Conservation (phyloP, 2,329 filamentous ascomycete genomes). For the Ploettnerulaceae sp. region DNA sequence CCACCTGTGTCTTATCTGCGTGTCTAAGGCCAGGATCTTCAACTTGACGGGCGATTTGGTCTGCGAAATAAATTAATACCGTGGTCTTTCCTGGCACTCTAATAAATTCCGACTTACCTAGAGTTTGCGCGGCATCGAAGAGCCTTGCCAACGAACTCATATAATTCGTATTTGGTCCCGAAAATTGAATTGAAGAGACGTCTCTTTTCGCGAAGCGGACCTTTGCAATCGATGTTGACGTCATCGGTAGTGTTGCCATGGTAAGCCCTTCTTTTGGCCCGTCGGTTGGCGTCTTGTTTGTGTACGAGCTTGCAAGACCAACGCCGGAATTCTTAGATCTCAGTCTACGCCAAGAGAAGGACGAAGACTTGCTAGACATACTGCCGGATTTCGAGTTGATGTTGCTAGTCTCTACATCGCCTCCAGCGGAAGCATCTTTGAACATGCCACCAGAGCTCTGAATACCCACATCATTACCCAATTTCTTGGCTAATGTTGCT, state of each 20-base stretch:
- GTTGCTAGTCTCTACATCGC: constrained; percentile 42
- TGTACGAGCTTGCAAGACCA: constrained; percentile 49
- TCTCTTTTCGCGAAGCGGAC: constrained; percentile 69
- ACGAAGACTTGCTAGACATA: constrained; percentile 69
- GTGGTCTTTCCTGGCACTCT: too few species aligned
- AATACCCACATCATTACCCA: constrained; percentile 89
- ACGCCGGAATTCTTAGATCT: constrained; percentile 81
- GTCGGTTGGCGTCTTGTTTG: constrained; percentile 43
- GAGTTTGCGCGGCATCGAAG: constrained; percentile 87
- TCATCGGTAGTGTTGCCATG: constrained; percentile 78
- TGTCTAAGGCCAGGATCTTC: constrained; percentile 90
- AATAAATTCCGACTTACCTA: constrained; percentile 64
- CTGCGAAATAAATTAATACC: constrained; percentile 43
- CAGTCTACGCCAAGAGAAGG: constrained; percentile 85
- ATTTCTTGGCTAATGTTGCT: constrained; percentile 67
- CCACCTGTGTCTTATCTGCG: constrained; percentile 90
- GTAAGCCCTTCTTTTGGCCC: constrained; percentile 55
- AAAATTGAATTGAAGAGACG: constrained; percentile 62
- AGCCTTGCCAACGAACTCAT: constrained; percentile 86
- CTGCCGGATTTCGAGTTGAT: constrained; percentile 47
- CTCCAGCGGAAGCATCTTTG: constrained; percentile 55
- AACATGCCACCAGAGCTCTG: constrained; percentile 70
- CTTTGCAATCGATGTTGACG: constrained; percentile 49
- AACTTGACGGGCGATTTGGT: constrained; percentile 93
- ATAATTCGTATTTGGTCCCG: constrained; percentile 82